Conservation (phyloP, 441 rosid species). For the Brassica balearica region DNA sequence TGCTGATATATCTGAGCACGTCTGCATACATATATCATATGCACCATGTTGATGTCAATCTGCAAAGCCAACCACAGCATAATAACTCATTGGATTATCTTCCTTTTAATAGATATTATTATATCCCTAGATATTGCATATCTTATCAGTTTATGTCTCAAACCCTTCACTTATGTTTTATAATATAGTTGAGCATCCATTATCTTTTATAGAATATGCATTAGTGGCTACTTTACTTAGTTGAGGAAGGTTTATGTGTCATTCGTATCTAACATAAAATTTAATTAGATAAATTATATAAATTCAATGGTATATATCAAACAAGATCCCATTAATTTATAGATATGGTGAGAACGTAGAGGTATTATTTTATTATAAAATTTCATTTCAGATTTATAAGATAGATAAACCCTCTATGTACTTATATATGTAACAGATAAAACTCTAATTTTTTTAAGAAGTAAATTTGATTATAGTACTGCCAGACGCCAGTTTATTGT, state of each 20-base stretch:
- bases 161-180: slow-evolving; percentile 18
- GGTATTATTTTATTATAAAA: not conserved
- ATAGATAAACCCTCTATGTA: not conserved
- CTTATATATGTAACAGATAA: not conserved
- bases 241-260: slow-evolving; percentile 37
- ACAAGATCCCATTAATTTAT: slow-evolving; percentile 10
- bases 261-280: slow-evolving; percentile 23
- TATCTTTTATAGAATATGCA: slow-evolving; percentile 36
- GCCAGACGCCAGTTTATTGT: not conserved
- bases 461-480: not conserved
- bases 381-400: slow-evolving; percentile 14
- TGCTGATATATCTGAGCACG: not conserved
- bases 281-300: slow-evolving; percentile 3
- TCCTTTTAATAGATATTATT: not conserved
- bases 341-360: slow-evolving; percentile 6
- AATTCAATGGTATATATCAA: slow-evolving; percentile 16
- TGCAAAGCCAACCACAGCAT: slow-evolving; percentile 5
- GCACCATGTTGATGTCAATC: slow-evolving; percentile 8
- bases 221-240: slow-evolving; percentile 42
- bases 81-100: slow-evolving; percentile 22
- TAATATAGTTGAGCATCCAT: slow-evolving; percentile 41
- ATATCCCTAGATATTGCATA: slow-evolving; percentile 23
- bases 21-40: not conserved
- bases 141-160: slow-evolving; percentile 22
- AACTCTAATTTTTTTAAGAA: not conserved